Evolutionary conservation across 169 alveolate genomes (phyloP).

Genomic region (Eimeria tenella): DNA sequence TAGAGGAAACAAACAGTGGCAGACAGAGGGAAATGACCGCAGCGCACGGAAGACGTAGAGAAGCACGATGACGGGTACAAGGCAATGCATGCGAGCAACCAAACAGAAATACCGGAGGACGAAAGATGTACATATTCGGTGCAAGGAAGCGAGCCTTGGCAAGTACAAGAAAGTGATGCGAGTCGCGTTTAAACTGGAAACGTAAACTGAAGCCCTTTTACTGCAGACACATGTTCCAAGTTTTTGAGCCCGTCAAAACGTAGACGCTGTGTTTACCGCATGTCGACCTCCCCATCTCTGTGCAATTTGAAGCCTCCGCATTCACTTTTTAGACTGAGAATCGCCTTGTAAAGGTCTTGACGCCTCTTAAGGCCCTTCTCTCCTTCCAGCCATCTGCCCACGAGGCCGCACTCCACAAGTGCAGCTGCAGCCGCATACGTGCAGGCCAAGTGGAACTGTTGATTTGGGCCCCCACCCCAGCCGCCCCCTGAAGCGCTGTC

Average conservation of each 20-base stretch:
- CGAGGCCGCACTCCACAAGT: slow-evolving; percentile 33
- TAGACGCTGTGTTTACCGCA: slow-evolving; percentile 80
- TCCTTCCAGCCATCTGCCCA: slow-evolving; percentile 85
- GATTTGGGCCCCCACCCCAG: slow-evolving; percentile 83
- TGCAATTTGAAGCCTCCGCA: slow-evolving; percentile 93
- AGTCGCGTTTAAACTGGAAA: too few species aligned
- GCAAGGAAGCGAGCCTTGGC: too few species aligned
- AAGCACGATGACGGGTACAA: too few species aligned
- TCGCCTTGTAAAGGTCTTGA: slow-evolving; percentile 76
- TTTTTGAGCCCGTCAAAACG: too few species aligned
- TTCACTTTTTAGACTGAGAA: slow-evolving; percentile 27
- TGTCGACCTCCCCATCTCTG: slow-evolving; percentile 95
- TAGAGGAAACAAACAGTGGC: background rate
- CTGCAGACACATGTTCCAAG: too few species aligned
- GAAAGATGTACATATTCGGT: too few species aligned
- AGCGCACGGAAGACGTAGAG: too few species aligned
- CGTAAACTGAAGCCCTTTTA: too few species aligned
- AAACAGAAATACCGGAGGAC: too few species aligned
- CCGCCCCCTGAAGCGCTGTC: slow-evolving; percentile 73
- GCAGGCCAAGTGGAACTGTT: slow-evolving; percentile 80
- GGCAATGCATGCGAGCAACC: too few species aligned
- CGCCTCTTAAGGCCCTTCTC: slow-evolving; percentile 83
- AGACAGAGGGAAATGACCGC: background rate
- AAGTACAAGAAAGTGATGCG: too few species aligned
- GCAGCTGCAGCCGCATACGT: slow-evolving; percentile 80